Evolutionary conservation across 2,329 filamentous ascomycete genomes (phyloP).

Genomic region (Myrmaecium sp.): DNA sequence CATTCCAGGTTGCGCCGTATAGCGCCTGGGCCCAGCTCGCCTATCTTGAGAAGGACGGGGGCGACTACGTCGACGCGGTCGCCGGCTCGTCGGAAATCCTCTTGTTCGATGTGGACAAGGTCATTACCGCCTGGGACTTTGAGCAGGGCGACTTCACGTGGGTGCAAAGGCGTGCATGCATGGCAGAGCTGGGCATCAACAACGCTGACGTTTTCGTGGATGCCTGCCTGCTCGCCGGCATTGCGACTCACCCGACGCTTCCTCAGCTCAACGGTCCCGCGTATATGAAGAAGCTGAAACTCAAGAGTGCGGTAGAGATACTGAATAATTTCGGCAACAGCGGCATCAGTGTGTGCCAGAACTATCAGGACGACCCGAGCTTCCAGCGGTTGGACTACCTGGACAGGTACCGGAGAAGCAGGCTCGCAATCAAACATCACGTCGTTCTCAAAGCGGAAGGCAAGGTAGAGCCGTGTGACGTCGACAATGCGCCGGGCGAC

Average conservation of each 20-base stretch:
- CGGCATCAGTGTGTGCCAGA: constrained; percentile 56
- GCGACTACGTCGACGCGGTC: constrained; percentile 53
- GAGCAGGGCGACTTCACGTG: constrained; percentile 47
- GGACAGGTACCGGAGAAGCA: constrained; percentile 72
- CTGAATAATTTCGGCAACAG: constrained; percentile 49
- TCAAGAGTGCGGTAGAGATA: constrained; percentile 64
- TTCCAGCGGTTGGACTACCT: constrained; percentile 58
- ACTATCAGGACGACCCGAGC: constrained; percentile 64
- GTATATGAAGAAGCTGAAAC: constrained; percentile 37
- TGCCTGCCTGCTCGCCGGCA: constrained; percentile 67
- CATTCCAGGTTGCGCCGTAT: constrained; percentile 74
- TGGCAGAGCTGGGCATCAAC: constrained; percentile 47
- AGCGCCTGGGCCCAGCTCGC: constrained; percentile 71
- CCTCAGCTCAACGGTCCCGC: constrained; percentile 52
- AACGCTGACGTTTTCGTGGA: constrained; percentile 66
- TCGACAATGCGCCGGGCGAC: constrained; percentile 59
- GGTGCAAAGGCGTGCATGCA: constrained; percentile 49
- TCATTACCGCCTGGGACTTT: constrained; percentile 54
- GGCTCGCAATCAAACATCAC: constrained; percentile 74
- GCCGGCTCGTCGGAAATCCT: constrained; percentile 76
- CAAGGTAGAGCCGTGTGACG: constrained; percentile 56
- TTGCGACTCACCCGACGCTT: constrained; percentile 61
- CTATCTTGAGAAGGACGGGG: constrained; percentile 55
- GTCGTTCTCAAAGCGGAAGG: constrained; percentile 66
- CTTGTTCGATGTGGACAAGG: constrained; percentile 66